These are phyloP conservation scores for Heliamphora pulchella DNA, from an alignment of 179 eudicot genomes.

Conservation along the genomic window DNA sequence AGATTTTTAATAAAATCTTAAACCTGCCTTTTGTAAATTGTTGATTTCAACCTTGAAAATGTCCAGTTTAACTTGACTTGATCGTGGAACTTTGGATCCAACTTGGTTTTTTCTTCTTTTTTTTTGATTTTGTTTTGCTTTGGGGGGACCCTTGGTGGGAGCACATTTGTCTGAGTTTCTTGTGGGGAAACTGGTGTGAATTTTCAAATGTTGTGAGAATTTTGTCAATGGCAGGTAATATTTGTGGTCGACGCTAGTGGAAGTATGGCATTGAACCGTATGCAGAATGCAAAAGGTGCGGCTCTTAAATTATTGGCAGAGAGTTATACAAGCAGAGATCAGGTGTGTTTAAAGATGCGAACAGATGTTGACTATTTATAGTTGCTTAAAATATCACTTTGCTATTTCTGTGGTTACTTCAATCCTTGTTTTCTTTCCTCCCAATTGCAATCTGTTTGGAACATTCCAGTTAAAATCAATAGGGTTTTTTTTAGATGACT, in stretches of 20 bases:
- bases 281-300: conserved; percentile 99
- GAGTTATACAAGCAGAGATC: conserved; percentile 99
- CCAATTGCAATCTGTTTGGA: not conserved
- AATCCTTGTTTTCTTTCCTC: not conserved
- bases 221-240: conserved; percentile 53
- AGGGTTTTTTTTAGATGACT: not conserved
- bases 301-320: conserved; percentile 93
- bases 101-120: too few species aligned
- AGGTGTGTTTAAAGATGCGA: conserved; percentile 35
- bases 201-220: not conserved
- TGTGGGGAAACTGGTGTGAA: not conserved
- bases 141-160: too few species aligned
- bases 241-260: conserved; percentile 99
- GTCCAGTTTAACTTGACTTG: conserved; percentile 1
- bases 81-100: not conserved
- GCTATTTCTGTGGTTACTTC: not conserved
- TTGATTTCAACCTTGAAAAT: not conserved
- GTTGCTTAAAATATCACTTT: not conserved
- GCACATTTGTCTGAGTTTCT: not conserved
- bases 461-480: not conserved
- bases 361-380: not conserved
- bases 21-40: not conserved
- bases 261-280: conserved; percentile 96
- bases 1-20: not conserved
- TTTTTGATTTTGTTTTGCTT: too few species aligned